A percentile compares a stretch with the other conserved stretches of the same genome.
Conservation (phyloP, 805 yeast species). For the Hagleromyces aurorensis region DNA sequence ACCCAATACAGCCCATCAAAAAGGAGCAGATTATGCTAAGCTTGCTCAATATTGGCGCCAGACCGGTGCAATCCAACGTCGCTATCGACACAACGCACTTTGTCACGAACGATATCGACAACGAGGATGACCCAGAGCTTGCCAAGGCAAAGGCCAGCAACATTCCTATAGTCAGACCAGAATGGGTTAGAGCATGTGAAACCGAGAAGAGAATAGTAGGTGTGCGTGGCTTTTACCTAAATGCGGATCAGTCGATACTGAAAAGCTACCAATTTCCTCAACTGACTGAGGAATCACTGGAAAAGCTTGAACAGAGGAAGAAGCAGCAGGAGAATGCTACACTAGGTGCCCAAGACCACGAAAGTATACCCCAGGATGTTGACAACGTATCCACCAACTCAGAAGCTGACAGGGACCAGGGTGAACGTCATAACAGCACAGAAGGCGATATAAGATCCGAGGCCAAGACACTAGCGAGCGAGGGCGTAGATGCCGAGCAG, state of each 20-base stretch:
- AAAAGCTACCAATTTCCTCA: conserved; percentile 38
- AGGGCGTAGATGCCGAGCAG: conserved; percentile 1
- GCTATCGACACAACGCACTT: conserved; percentile 92
- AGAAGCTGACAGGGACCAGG: background rate
- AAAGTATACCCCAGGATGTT: background rate
- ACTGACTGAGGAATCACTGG: conserved; percentile 5
- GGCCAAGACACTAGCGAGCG: background rate
- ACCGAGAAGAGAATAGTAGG: conserved; percentile 84
- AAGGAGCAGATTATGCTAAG: conserved; percentile 53
- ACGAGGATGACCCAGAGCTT: conserved; percentile 41
- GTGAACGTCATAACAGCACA: conserved; percentile 2
- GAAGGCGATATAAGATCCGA: background rate
- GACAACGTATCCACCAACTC: background rate
- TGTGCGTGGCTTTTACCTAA: conserved; percentile 76
- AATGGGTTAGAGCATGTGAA: conserved; percentile 94
- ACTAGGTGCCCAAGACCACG: background rate
- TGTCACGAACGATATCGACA: conserved; percentile 38
- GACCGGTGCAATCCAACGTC: conserved; percentile 64
- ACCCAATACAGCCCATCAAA: conserved; percentile 41
- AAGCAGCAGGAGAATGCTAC: no score
- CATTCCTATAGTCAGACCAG: conserved; percentile 92
- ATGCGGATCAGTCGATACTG: conserved; percentile 40
- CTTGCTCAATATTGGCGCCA: conserved; percentile 70
- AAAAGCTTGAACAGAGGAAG: conserved; percentile 5
- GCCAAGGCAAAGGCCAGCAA: conserved; percentile 75